Percentiles rank a stretch among this genome's conserved stretches.
These are phyloP conservation scores for Diplodia seriata DNA, from an alignment of 2,329 filamentous ascomycete genomes.

Conservation along the genomic window DNA sequence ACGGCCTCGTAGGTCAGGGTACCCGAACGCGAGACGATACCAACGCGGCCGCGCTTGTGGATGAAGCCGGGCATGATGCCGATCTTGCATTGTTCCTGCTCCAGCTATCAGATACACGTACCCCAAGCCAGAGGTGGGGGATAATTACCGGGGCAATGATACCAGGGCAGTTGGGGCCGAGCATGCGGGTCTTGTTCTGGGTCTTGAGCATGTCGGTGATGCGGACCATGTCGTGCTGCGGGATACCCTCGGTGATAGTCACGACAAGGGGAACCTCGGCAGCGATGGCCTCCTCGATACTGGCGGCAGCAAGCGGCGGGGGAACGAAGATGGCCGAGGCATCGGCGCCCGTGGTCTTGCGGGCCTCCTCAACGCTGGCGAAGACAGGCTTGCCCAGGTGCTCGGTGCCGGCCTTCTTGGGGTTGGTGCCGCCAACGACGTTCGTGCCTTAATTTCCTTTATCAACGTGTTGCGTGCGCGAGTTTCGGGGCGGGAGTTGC, in stretches of 20 bases:
- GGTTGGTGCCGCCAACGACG: slow-evolving; percentile 97
- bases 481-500: slow-evolving; percentile 32
- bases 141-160: slow-evolving; percentile 77
- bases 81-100: slow-evolving; percentile 96
- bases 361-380: slow-evolving; percentile 83
- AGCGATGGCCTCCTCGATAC: slow-evolving; percentile 94
- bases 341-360: slow-evolving; percentile 87
- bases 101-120: slow-evolving; percentile 36
- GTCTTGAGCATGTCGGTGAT: slow-evolving; percentile 98
- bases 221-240: slow-evolving; percentile 98
- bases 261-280: slow-evolving; percentile 95
- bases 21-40: slow-evolving; percentile 97
- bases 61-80: slow-evolving; percentile 99
- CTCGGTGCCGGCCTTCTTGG: slow-evolving; percentile 92
- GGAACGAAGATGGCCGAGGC: slow-evolving; percentile 97
- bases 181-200: slow-evolving; percentile 94
- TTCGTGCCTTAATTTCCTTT: slow-evolving; percentile 73
- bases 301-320: slow-evolving; percentile 86
- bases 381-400: slow-evolving; percentile 95
- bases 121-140: slow-evolving; percentile 12
- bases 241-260: slow-evolving; percentile 92
- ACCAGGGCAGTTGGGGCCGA: slow-evolving; percentile 97
- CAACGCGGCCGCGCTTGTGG: slow-evolving; percentile 98
- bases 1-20: slow-evolving; percentile 99
- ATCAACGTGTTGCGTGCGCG: slow-evolving; percentile 28